Evolutionary conservation across 2,329 filamentous ascomycete genomes (phyloP).

Genomic region (Botrytis sinoallii): DNA sequence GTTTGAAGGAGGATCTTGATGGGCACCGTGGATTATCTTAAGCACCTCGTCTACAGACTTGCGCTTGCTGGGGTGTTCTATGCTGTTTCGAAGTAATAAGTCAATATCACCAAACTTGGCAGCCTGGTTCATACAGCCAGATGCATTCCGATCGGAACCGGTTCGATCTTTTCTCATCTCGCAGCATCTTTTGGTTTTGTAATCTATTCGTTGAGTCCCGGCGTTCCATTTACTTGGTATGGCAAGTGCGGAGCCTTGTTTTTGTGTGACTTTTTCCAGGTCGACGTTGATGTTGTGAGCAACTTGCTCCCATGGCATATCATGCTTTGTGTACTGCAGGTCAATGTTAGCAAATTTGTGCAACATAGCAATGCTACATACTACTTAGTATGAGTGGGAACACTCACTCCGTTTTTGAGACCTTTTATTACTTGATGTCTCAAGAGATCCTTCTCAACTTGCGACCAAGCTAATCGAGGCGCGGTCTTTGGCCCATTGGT

Average conservation of each 20-base stretch:
- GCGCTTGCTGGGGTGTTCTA: neutral
- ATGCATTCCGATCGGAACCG: neutral
- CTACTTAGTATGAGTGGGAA: too few species aligned
- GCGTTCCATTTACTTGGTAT: constrained; percentile 9
- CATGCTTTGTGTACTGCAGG: neutral
- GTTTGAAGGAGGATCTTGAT: neutral
- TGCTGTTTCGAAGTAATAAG: neutral
- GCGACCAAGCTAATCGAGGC: constrained; percentile 7
- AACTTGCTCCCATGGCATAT: constrained; percentile 14
- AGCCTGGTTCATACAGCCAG: constrained; percentile 2
- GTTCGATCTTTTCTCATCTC: neutral
- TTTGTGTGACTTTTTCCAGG: neutral
- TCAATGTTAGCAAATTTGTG: neutral
- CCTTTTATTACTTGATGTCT: constrained; percentile 1
- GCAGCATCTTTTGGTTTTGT: neutral
- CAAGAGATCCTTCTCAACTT: constrained; percentile 18
- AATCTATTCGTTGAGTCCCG: neutral
- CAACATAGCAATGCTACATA: too few species aligned
- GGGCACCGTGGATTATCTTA: neutral
- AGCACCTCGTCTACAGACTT: neutral
- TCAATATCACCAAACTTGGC: constrained; percentile 11
- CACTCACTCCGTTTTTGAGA: neutral
- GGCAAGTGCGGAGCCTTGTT: neutral
- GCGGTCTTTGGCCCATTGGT: neutral
- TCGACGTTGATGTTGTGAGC: constrained; percentile 15